Conservation (phyloP, 2,329 filamentous ascomycete genomes). For the Paecilomyces niveus region DNA sequence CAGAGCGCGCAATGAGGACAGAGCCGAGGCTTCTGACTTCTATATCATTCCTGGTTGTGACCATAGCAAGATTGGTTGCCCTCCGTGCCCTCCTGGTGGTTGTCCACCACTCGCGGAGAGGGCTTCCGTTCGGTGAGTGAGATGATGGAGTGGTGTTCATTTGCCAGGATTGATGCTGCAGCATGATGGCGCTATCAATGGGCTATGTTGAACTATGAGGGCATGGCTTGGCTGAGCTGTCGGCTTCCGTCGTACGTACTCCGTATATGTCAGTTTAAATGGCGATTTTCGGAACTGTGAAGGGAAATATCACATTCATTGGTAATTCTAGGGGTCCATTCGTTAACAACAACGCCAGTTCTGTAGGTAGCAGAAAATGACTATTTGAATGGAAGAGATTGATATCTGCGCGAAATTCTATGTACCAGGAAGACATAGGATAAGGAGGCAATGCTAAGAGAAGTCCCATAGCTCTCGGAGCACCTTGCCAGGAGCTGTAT, state of each 20-base stretch:
- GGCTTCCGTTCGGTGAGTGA: not conserved
- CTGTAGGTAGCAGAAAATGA: not conserved
- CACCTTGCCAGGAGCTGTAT: constrained; percentile 29
- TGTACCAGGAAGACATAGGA: constrained; percentile 2
- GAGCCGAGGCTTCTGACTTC: not conserved
- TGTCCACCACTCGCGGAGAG: not conserved
- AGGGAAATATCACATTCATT: not conserved
- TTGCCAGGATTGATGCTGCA: too few relatives aligned
- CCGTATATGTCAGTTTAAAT: not conserved
- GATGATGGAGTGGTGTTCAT: not conserved
- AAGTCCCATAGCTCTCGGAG: constrained; percentile 35
- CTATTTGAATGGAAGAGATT: not conserved
- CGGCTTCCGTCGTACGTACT: not conserved
- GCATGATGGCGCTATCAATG: too few relatives aligned
- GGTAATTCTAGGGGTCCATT: not conserved
- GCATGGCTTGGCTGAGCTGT: not conserved
- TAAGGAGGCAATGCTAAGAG: constrained; percentile 5
- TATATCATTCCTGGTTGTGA: not conserved
- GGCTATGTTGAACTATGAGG: not conserved
- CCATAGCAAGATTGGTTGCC: not conserved
- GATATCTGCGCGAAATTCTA: not conserved
- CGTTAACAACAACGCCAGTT: not conserved
- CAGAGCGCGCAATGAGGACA: not conserved
- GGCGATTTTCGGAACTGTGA: not conserved
- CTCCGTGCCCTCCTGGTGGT: not conserved